phyloP scores from a whole-genome alignment of 1,284 basidiomycete species.

The Fomitopsis betulina region DNA sequence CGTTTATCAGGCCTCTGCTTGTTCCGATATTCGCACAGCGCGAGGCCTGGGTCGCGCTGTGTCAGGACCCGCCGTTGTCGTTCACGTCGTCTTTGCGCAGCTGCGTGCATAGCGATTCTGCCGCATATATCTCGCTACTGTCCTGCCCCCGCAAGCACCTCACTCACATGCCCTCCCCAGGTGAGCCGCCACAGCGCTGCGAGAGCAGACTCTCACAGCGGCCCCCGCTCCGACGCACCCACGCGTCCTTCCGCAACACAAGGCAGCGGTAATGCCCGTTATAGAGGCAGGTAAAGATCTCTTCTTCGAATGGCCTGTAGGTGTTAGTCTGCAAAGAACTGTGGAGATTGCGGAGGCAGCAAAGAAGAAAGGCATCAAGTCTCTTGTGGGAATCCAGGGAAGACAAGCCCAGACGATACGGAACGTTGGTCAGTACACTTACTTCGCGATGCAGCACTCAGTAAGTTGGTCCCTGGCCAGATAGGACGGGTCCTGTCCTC shows the following conservation, averaged over 20 bases:
- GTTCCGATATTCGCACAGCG: too few relatives aligned
- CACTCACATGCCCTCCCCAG: not conserved
- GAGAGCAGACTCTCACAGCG: constrained; percentile 4
- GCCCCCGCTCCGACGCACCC: constrained; percentile 4
- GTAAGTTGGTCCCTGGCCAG: constrained; percentile 15
- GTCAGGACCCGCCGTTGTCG: too few relatives aligned
- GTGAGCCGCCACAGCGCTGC: not conserved
- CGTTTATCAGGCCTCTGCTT: too few relatives aligned
- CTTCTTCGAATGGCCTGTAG: constrained; percentile 39
- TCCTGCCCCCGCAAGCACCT: not conserved
- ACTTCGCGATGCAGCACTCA: not conserved
- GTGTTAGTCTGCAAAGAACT: constrained; percentile 25
- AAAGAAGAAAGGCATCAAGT: constrained; percentile 26
- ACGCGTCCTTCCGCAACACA: not conserved
- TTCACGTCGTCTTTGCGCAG: not conserved
- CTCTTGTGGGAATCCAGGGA: constrained; percentile 32
- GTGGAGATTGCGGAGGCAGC: constrained; percentile 28
- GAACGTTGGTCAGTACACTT: constrained; percentile 19
- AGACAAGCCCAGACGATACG: too few relatives aligned
- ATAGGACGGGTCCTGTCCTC: constrained; percentile 31
- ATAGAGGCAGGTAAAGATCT: constrained; percentile 33
- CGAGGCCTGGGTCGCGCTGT: too few relatives aligned
- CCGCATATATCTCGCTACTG: not conserved
- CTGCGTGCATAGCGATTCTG: not conserved
- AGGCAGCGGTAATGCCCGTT: constrained; percentile 21